Conservation (phyloP, 169 alveolate species). For the Cryptosporidium felis region DNA sequence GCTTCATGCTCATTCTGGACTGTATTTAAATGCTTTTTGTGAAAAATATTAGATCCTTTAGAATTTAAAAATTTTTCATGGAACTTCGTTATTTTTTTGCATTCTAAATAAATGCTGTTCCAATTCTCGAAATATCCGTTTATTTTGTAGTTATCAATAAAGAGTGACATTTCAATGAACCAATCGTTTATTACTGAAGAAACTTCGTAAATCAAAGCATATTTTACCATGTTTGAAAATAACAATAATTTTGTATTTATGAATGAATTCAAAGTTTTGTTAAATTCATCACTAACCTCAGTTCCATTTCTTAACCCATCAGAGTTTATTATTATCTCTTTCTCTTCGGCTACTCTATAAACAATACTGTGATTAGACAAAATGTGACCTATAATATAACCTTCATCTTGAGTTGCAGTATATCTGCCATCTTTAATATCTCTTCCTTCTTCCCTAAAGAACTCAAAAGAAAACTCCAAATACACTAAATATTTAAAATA, state of each 20-base stretch:
- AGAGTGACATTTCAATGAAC: background rate
- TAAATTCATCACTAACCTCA: background rate
- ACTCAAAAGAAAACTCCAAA: constrained; percentile 21
- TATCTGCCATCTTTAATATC: background rate
- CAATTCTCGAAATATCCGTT: background rate
- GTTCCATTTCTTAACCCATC: background rate
- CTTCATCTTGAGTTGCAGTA: background rate
- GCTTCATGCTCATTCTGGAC: constrained; percentile 14
- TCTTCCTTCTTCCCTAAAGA: constrained; percentile 2
- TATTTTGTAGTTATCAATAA: background rate
- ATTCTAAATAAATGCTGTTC: background rate
- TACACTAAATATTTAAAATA: constrained; percentile 12
- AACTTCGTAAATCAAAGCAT: constrained; percentile 1
- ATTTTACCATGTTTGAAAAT: background rate
- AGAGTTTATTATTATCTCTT: background rate
- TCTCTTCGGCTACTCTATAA: no score
- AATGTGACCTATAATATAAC: background rate
- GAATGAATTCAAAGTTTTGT: background rate
- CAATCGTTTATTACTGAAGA: background rate
- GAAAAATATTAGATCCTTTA: background rate
- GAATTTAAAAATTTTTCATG: background rate
- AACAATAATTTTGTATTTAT: background rate
- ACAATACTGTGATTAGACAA: background rate
- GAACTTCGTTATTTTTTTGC: background rate
- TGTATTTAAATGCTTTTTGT: background rate